Conservation (phyloP, 164 flowering plant species). For the Chloranthus sessilifolius region DNA sequence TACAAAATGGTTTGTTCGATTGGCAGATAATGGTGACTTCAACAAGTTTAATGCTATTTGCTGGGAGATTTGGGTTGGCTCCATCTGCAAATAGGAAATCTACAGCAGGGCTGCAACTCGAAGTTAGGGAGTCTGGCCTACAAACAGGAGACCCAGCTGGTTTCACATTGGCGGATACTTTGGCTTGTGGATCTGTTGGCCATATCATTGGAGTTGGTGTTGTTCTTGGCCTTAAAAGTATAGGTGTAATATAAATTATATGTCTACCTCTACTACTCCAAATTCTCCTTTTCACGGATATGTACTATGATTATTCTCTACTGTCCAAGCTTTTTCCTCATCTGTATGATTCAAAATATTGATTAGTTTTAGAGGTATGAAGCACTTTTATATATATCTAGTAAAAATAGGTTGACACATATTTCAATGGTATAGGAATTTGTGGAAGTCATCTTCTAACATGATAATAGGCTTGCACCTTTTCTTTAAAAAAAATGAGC, state of each 20-base stretch:
- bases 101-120: conserved; percentile 88
- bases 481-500: no score
- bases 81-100: conserved; percentile 97
- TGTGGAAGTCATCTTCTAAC: no score
- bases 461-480: no score
- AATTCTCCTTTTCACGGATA: no score
- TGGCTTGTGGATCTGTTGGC: conserved; percentile 85
- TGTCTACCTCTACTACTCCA: neutral
- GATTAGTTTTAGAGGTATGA: no score
- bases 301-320: no score
- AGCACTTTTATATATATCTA: no score
- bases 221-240: conserved; percentile 86
- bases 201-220: conserved; percentile 95
- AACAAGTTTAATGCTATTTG: conserved; percentile 84
- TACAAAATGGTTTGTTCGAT: no score
- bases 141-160: conserved; percentile 99
- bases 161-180: conserved; percentile 85
- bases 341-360: no score
- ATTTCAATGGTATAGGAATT: no score
- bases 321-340: no score
- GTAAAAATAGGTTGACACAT: no score
- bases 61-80: conserved; percentile 94
- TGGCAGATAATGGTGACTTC: conserved; percentile 83
- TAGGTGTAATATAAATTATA: conserved; percentile 50
- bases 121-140: conserved; percentile 79